These are phyloP conservation scores for Hyphodiscus hymeniophilus DNA, from an alignment of 495 filamentous ascomycete species.

Conservation along the genomic window DNA sequence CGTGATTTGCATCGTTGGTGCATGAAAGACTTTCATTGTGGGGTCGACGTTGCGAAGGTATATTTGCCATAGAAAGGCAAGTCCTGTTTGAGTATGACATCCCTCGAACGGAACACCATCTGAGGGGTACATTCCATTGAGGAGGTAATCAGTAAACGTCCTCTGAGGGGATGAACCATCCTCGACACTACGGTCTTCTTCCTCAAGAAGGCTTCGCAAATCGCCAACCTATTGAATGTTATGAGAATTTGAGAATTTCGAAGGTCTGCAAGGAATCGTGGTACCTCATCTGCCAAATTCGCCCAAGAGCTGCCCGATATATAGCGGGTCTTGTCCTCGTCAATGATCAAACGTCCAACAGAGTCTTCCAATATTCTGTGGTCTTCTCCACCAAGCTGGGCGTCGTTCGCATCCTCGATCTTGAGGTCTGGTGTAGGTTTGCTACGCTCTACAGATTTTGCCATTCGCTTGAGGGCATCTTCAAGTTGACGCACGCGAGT, in stretches of 20 bases:
- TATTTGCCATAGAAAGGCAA: neutral
- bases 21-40: neutral
- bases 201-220: neutral
- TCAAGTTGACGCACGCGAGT: neutral
- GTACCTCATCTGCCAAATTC: neutral
- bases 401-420: neutral
- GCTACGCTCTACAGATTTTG: neutral
- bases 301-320: conserved; percentile 1
- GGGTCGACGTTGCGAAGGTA: neutral
- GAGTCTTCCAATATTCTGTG: neutral
- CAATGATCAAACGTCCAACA: neutral
- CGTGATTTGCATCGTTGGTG: neutral
- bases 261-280: too few species aligned
- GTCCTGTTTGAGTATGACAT: neutral
- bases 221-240: neutral
- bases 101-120: neutral
- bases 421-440: neutral
- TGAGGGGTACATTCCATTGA: neutral
- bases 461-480: neutral
- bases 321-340: neutral
- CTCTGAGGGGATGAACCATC: neutral
- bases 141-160: neutral
- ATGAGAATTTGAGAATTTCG: neutral
- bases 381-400: neutral
- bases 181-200: neutral